These are phyloP conservation scores for Gossypium aridum DNA, from an alignment of 441 rosid genomes.

Conservation along the genomic window DNA sequence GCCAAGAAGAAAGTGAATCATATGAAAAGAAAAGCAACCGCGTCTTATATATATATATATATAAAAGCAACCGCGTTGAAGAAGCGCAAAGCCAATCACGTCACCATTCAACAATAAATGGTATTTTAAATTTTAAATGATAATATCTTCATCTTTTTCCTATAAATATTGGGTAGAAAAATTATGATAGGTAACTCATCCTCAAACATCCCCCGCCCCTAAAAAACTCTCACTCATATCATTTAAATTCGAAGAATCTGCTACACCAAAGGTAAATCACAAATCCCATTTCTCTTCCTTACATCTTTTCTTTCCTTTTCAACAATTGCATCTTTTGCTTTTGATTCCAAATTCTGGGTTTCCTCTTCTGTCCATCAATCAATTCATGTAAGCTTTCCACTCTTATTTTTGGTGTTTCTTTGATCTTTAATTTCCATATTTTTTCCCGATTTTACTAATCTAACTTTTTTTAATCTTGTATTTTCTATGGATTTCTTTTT, in stretches of 20 bases:
- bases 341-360: neutral
- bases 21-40: neutral
- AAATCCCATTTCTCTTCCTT: neutral
- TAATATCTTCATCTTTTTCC: neutral
- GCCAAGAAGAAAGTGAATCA: neutral
- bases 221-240: neutral
- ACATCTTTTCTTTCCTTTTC: neutral
- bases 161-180: neutral
- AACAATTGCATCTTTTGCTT: neutral
- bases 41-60: neutral
- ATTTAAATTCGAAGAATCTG: neutral
- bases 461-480: neutral
- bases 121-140: neutral
- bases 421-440: neutral
- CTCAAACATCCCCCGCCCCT: neutral
- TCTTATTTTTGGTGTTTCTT: neutral
- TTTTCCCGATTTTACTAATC: neutral
- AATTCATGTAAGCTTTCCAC: neutral
- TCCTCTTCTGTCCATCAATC: neutral
- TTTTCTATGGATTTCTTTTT: neutral
- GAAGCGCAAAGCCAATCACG: neutral
- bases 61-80: conserved; percentile 7
- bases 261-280: neutral
- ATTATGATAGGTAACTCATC: neutral
- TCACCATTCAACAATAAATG: neutral